Percentiles rank a stretch among this genome's conserved stretches.
phyloP scores from a whole-genome alignment of 1,139 yeast species.

The Yamadazyma jaroonii region DNA sequence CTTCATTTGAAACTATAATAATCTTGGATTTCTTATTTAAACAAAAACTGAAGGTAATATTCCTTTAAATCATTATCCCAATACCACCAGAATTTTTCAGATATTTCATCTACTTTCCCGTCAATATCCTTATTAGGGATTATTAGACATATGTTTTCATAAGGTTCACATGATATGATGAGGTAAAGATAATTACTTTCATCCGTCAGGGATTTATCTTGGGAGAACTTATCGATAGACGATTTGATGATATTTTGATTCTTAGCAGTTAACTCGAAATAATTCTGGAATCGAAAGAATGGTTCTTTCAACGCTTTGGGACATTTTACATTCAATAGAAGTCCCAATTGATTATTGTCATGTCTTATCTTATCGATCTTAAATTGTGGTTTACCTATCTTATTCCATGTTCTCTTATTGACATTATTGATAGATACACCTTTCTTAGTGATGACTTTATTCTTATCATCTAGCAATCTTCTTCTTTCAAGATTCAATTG shows the following conservation, averaged over 20 bases:
- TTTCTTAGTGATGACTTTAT: conserved; percentile 12
- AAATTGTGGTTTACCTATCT: conserved; percentile 72
- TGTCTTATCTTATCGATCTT: conserved; percentile 67
- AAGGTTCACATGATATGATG: conserved; percentile 81
- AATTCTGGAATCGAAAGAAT: conserved; percentile 67
- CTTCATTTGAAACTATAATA: no score
- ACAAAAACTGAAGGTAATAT: conserved; percentile 67
- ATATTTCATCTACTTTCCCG: conserved; percentile 31
- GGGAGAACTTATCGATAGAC: conserved; percentile 18
- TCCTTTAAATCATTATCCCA: conserved; percentile 71
- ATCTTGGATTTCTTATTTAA: no score
- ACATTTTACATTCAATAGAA: conserved; percentile 55
- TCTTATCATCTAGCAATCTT: conserved; percentile 40
- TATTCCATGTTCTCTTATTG: conserved; percentile 49
- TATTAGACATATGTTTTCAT: conserved; percentile 70
- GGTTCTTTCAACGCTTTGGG: conserved; percentile 58
- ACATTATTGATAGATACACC: conserved; percentile 28
- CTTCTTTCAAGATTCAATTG: conserved; percentile 65
- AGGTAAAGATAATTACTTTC: conserved; percentile 53
- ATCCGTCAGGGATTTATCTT: background rate
- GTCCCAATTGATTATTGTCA: conserved; percentile 56
- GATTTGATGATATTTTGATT: conserved; percentile 29
- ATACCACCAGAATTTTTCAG: conserved; percentile 59
- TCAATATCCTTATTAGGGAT: conserved; percentile 61
- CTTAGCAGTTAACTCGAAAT: conserved; percentile 59